Evolutionary conservation across 305 asterid species (phyloP).

Genomic region (Fraxinus sp.): DNA sequence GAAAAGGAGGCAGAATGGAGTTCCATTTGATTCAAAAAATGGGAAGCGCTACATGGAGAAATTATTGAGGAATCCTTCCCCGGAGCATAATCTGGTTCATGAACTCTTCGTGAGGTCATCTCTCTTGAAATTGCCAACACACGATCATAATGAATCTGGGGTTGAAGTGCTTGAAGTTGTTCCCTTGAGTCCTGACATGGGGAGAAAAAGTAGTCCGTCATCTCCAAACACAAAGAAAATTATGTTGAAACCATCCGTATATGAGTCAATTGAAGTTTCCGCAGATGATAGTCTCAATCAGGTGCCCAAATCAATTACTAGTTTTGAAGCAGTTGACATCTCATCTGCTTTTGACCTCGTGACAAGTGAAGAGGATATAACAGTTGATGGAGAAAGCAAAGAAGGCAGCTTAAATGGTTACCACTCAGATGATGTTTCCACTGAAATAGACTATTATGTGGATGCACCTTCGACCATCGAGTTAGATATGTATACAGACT

Average conservation of each 20-base stretch:
- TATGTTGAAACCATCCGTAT: constrained; percentile 25
- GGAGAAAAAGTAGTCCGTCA: constrained; percentile 39
- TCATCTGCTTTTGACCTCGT: constrained; percentile 31
- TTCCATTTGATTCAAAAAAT: constrained; percentile 68
- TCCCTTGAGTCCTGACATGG: constrained; percentile 39
- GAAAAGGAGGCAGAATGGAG: constrained; percentile 80
- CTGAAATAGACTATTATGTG: constrained; percentile 73
- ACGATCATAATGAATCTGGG: constrained; percentile 37
- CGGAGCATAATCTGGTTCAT: constrained; percentile 60
- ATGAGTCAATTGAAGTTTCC: constrained; percentile 38
- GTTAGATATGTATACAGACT: constrained; percentile 65
- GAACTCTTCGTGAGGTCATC: constrained; percentile 46
- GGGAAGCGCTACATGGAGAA: constrained; percentile 88
- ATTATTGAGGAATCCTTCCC: constrained; percentile 55
- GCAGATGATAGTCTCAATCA: constrained; percentile 28
- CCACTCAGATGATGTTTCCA: constrained; percentile 58
- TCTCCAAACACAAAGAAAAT: constrained; percentile 48
- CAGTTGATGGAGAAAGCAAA: constrained; percentile 47
- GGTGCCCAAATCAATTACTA: constrained; percentile 34
- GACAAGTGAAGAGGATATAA: constrained; percentile 43
- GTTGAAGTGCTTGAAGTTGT: constrained; percentile 43
- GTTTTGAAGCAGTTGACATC: constrained; percentile 34
- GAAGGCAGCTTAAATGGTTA: constrained; percentile 41
- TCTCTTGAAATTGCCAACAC: constrained; percentile 36
- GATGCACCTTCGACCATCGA: constrained; percentile 80